Evolutionary conservation across 345 rosid species (phyloP), one percentile per base, ranked within the genome.

Genomic region (rapeseed (Brassica napus)): DNA sequence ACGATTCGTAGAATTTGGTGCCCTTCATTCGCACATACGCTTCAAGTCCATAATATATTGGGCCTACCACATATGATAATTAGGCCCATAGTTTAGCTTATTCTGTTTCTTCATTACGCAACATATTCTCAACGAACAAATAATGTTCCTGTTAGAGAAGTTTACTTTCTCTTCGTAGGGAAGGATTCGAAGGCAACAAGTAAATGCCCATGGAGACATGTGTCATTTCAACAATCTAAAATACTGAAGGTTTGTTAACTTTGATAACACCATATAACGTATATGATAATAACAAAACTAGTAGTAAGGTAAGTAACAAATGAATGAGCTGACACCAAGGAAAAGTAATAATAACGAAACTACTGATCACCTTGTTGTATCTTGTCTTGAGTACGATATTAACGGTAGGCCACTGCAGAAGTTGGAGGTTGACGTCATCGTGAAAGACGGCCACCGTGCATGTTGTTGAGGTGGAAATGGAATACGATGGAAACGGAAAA

Each of bases 381-480:
- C 74, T 79, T 61, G 34, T 61, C n/a, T 73, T 68, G 55, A 24
- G 26, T 49, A 2, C 74, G 16, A 60, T 68, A 49, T 21, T 44
- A 6, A 16, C 10, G 15, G 28, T 60, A 1, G 15, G 59, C 24
- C 66, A 64, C 67, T 52, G 65, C 73, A 21, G 4, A 31, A 23
- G 16, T 24, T 24, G 44, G 82, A 67, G 7, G 34, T 5, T 67
- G 69, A 79, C 21, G 58, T 73, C 78, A 60, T 61, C 44, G 35
- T 73, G 24, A 79, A 61, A 49, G 54, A 73, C 15, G 69, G 65
- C 6, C 70, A 39, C 82, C 74, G 74, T 8, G 65, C 31, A 28
- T 28, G 31, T 79, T 72, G 81, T 91, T 2, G 87, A 87, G 7
- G 91, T 92, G 9, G 91, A 89, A 83, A 91, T 92, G 9, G 91